phyloP scores from a whole-genome alignment of 2,329 filamentous ascomycete species.

The Neopestalotiopsis sp. region DNA sequence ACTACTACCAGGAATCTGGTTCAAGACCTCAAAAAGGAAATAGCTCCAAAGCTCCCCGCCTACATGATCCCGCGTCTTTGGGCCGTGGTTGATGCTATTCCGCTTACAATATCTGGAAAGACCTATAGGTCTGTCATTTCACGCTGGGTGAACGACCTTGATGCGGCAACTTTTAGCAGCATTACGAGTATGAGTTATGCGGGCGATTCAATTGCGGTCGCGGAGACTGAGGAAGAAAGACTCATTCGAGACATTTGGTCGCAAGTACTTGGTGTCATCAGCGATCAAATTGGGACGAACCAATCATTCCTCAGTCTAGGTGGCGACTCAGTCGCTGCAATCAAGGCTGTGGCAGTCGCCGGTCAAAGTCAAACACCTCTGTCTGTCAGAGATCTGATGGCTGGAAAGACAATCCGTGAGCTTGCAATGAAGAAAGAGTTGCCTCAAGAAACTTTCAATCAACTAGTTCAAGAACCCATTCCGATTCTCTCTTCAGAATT shows the following conservation, averaged over 20 bases:
- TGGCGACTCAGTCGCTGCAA: slow-evolving; percentile 22
- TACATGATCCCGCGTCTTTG: slow-evolving; percentile 26
- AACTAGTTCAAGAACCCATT: background rate
- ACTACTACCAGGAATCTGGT: background rate
- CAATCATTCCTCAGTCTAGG: slow-evolving; percentile 19
- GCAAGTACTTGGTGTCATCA: slow-evolving; percentile 6
- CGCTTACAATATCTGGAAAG: slow-evolving; percentile 25
- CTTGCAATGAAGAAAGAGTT: background rate
- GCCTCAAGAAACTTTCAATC: background rate
- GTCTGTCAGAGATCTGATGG: slow-evolving; percentile 18
- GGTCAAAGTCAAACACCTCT: background rate
- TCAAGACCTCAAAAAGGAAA: background rate
- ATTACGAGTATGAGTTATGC: background rate
- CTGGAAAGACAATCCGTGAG: slow-evolving; percentile 12
- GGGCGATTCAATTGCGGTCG: background rate
- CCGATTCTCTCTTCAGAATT: background rate
- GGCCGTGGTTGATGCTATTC: slow-evolving; percentile 20
- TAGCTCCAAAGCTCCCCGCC: slow-evolving; percentile 19
- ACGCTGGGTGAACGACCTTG: slow-evolving; percentile 23
- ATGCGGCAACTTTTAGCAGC: slow-evolving; percentile 1
- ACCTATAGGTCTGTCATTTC: slow-evolving; percentile 18
- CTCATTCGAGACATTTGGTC: slow-evolving; percentile 18
- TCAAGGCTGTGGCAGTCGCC: slow-evolving; percentile 11
- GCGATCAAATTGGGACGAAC: slow-evolving; percentile 1
- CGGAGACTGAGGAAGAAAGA: slow-evolving; percentile 3